Percentiles rank a stretch among this genome's conserved stretches.
These are phyloP conservation scores for Hamigera avellanea DNA, from an alignment of 495 filamentous ascomycete genomes.

Conservation along the genomic window DNA sequence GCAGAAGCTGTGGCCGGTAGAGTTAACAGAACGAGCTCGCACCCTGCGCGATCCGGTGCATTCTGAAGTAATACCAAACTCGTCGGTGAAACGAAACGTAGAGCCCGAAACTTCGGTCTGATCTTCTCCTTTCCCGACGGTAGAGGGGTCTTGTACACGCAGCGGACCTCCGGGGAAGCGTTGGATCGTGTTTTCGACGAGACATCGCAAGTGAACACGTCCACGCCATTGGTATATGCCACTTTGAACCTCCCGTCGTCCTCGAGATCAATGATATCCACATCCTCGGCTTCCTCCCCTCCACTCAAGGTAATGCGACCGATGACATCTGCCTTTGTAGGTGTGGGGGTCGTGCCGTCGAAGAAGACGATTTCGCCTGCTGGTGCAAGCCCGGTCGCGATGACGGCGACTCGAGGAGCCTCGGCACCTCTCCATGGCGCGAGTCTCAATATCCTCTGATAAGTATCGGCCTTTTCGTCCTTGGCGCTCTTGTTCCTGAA, in stretches of 20 bases:
- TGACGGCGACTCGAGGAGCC: conserved; percentile 52
- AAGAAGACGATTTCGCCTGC: conserved; percentile 73
- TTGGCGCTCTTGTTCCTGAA: conserved; percentile 41
- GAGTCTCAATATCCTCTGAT: conserved; percentile 67
- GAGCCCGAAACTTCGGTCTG: conserved; percentile 45
- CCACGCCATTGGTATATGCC: conserved; percentile 69
- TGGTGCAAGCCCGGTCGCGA: conserved; percentile 61
- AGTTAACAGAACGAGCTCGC: conserved; percentile 58
- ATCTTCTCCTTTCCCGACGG: conserved; percentile 32
- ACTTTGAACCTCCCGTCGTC: conserved; percentile 47
- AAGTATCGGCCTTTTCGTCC: conserved; percentile 40
- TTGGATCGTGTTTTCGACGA: conserved; percentile 27
- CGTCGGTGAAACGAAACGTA: conserved; percentile 61
- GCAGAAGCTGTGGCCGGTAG: conserved; percentile 17
- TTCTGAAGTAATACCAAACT: conserved; percentile 40
- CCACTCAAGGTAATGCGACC: conserved; percentile 51
- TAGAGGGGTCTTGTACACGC: conserved; percentile 49
- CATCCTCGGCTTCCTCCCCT: conserved; percentile 64
- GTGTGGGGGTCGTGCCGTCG: conserved; percentile 44
- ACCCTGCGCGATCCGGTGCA: conserved; percentile 41
- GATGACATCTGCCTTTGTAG: conserved; percentile 46
- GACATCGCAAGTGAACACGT: conserved; percentile 45
- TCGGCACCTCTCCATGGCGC: conserved; percentile 44
- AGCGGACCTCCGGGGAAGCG: conserved; percentile 41
- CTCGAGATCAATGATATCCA: conserved; percentile 53